Evolutionary conservation across 257 asterid species (phyloP).

Genomic region (Lithospermum erythrorhizon): DNA sequence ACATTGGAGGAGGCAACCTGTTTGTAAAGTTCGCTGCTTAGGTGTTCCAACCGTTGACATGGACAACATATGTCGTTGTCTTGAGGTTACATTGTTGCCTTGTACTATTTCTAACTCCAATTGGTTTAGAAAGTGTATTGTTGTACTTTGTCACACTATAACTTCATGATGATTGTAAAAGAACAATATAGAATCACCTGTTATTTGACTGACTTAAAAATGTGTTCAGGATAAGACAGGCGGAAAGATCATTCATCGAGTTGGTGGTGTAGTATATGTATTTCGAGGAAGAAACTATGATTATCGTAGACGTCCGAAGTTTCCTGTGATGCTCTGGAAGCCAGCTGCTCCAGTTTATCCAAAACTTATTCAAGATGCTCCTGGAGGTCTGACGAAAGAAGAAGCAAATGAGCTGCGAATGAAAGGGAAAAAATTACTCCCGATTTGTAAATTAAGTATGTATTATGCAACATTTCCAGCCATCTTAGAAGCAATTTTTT

Average conservation of each 20-base stretch:
- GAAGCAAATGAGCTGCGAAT: slow-evolving; percentile 65
- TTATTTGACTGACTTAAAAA: slow-evolving; percentile 3
- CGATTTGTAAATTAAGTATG: slow-evolving; percentile 84
- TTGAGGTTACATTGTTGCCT: slow-evolving; percentile 54
- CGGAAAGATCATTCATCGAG: slow-evolving; percentile 69
- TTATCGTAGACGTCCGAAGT: slow-evolving; percentile 55
- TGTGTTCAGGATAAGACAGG: slow-evolving; percentile 62
- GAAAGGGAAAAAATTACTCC: slow-evolving; percentile 60
- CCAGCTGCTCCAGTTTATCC: slow-evolving; percentile 99
- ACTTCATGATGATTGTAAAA: not conserved
- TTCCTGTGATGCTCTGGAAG: slow-evolving; percentile 96
- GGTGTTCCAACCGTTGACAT: slow-evolving; percentile 98
- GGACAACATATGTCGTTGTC: slow-evolving; percentile 72
- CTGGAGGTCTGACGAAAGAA: slow-evolving; percentile 80
- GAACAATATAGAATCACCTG: not conserved
- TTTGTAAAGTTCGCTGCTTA: slow-evolving; percentile 94
- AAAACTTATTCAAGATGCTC: slow-evolving; percentile 92
- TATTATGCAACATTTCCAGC: not conserved
- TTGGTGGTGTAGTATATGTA: slow-evolving; percentile 79
- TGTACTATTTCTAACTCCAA: slow-evolving; percentile 7
- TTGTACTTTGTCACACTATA: not conserved
- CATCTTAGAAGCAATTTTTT: not conserved
- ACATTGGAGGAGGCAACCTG: slow-evolving; percentile 88
- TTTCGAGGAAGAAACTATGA: slow-evolving; percentile 92
- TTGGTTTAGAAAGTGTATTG: slow-evolving; percentile 3